Conservation (phyloP, 2,329 filamentous ascomycete species). For the Trichoderma brevicompactum region DNA sequence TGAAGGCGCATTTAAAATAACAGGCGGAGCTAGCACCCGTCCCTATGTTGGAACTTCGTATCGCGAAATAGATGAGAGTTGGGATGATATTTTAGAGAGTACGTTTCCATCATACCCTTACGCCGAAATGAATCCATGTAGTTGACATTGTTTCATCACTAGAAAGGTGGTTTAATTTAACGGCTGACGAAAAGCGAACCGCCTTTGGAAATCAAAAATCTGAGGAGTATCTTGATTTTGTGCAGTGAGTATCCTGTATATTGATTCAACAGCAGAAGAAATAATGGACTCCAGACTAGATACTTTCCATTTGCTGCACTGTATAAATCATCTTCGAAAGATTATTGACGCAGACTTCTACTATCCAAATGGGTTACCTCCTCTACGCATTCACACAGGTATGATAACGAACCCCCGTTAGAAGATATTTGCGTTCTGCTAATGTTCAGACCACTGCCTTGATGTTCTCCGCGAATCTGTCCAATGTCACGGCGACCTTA, state of each 20-base stretch:
- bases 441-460: background rate
- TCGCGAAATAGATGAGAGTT: background rate
- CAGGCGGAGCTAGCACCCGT: background rate
- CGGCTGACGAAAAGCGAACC: background rate
- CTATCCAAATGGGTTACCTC: background rate
- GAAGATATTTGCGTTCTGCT: background rate
- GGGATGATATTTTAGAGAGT: background rate
- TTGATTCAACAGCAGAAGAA: background rate
- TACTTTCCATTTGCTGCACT: background rate
- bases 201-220: background rate
- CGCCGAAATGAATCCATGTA: background rate
- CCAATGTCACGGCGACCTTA: constrained; percentile 3
- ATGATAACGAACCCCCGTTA: background rate
- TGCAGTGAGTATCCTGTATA: background rate
- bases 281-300: background rate
- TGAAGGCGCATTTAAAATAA: background rate
- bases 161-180: constrained; percentile 2
- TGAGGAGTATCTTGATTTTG: background rate
- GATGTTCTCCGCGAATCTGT: constrained; percentile 3
- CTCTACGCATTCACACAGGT: constrained; percentile 3
- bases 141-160: too few species aligned
- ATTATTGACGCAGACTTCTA: constrained; percentile 2
- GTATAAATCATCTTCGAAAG: constrained; percentile 1
- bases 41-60: background rate
- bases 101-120: background rate